Base-by-base conservation (phyloP, 1,284 basidiomycete species). In the Pseudozyma thailandica region DNA sequence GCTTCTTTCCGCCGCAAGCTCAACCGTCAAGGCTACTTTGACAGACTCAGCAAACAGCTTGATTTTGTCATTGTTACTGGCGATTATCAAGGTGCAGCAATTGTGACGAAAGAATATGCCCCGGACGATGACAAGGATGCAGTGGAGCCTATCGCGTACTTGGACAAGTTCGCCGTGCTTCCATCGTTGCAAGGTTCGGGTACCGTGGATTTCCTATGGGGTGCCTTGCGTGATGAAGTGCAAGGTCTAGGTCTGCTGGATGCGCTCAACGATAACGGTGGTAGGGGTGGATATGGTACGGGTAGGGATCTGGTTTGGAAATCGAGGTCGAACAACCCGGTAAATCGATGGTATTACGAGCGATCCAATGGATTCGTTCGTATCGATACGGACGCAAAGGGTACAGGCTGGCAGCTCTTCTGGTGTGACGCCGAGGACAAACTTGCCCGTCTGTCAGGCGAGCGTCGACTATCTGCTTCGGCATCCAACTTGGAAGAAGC, bases 271-370 rank as follows among this genome's bases (percentile, higher is more conserved):
- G 92, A 94, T 26, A 86, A 86, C 46, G 93, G 94, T 66, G 95
- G 95, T 4, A 51, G 58, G 12, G 94, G 94, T 10, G 96, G 95
- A 38, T 87, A 89, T 63, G 96, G 95, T 27, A 88, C 90, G 79
- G 94, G 94, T n/a, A 87, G 90, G 39, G 95, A 98, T 83, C 87
- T 99, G 56, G 93, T 98, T 27, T 99, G 95, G 95, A 89, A 96
- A 63, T 91, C 90, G 78, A 88, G 96, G 54, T 87, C 90, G 10
- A 88, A 95, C 84, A 99, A 99, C 83, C 94, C 94, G 0, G 90
- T 98, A 54, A 99, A 99, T 85, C 95, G 94, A 84, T 99, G 96
- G 96, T 99, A 99, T 85, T 97, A 93, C 77, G 96, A 99, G 83
- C 89, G 96, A 31, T 91, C 90, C 80, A 92, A 91, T 43, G 96